phyloP scores from a whole-genome alignment of 2,329 filamentous ascomycete species.

The Blumeriella jaapii region DNA sequence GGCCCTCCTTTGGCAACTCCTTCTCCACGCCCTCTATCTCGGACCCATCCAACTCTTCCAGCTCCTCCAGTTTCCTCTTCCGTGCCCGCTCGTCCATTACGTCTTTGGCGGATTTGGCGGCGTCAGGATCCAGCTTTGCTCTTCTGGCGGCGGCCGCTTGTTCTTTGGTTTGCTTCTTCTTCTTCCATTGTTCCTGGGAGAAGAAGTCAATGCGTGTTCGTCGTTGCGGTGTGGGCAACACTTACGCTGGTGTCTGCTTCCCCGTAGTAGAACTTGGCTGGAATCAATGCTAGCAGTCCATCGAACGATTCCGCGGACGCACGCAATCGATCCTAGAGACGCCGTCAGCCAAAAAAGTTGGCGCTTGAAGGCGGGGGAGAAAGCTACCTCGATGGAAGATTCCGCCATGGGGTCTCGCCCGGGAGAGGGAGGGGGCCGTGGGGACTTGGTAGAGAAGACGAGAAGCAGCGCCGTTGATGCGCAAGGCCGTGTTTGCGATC shows the following conservation, averaged over 20 bases:
- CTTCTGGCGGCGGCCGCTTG: slow-evolving; percentile 72
- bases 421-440: neutral
- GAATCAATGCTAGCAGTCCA: slow-evolving; percentile 57
- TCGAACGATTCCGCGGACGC: slow-evolving; percentile 31
- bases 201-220: slow-evolving; percentile 12
- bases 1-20: slow-evolving; percentile 52
- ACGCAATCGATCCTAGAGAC: slow-evolving; percentile 38
- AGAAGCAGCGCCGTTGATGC: too few relatives aligned
- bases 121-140: slow-evolving; percentile 85
- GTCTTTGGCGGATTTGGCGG: slow-evolving; percentile 83
- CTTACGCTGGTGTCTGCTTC: slow-evolving; percentile 58
- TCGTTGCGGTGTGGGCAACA: slow-evolving; percentile 14
- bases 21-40: slow-evolving; percentile 42
- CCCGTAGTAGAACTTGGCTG: slow-evolving; percentile 60
- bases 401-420: slow-evolving; percentile 23
- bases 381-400: slow-evolving; percentile 25
- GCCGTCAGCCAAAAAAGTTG: slow-evolving; percentile 7
- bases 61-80: slow-evolving; percentile 68
- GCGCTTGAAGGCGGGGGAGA: slow-evolving; percentile 17
- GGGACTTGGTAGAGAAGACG: neutral
- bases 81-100: slow-evolving; percentile 76
- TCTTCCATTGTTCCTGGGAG: slow-evolving; percentile 77
- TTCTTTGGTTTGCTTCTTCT: slow-evolving; percentile 91
- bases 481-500: neutral
- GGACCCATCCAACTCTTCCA: slow-evolving; percentile 33